Conservation (phyloP, 2,329 filamentous ascomycete genomes). For the Triangularia setosa region DNA sequence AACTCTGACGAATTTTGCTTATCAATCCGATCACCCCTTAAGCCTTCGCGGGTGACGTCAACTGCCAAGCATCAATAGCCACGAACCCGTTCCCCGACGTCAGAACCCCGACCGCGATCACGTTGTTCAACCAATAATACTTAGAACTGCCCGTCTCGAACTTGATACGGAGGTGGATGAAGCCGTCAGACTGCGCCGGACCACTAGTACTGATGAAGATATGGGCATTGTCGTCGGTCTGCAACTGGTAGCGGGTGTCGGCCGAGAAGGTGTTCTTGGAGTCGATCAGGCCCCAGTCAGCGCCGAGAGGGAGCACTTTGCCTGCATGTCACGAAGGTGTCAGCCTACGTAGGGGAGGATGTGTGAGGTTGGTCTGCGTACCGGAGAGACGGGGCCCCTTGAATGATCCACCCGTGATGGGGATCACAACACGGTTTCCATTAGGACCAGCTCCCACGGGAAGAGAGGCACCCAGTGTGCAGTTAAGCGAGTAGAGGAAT, state of each 20-base stretch:
- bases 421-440: constrained; percentile 26
- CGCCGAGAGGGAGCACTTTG: constrained; percentile 30
- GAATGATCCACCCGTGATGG: constrained; percentile 30
- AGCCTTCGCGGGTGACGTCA: constrained; percentile 9
- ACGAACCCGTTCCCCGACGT: constrained; percentile 20
- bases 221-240: constrained; percentile 30
- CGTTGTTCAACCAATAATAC: constrained; percentile 33
- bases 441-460: constrained; percentile 26
- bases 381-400: constrained; percentile 26
- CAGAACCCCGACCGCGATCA: constrained; percentile 30
- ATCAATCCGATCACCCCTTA: background rate
- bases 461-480: constrained; percentile 24
- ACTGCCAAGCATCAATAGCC: constrained; percentile 30
- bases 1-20: background rate
- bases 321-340: constrained; percentile 15
- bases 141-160: constrained; percentile 29
- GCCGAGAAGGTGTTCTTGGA: constrained; percentile 27
- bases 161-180: constrained; percentile 24
- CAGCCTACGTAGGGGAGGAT: background rate
- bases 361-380: constrained; percentile 6
- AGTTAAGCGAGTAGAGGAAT: constrained; percentile 30
- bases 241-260: constrained; percentile 32
- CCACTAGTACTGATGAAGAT: constrained; percentile 32
- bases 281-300: constrained; percentile 31
- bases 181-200: constrained; percentile 26